phyloP scores from a whole-genome alignment of 257 asterid species.

The Rubia yunnanensis region DNA sequence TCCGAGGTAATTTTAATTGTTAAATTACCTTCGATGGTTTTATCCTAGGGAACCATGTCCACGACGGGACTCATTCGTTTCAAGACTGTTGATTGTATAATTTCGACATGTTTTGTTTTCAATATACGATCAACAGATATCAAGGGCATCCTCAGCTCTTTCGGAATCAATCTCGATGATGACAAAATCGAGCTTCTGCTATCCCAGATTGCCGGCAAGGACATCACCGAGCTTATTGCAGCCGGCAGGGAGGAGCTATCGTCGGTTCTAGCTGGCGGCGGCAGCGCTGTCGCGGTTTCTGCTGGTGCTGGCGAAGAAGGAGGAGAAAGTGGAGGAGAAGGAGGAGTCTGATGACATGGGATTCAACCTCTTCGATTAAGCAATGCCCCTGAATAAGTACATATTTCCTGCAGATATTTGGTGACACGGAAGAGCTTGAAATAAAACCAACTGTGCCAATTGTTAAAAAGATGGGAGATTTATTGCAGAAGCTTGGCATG shows the following conservation, averaged over 20 bases:
- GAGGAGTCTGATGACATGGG: background rate
- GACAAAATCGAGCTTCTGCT: background rate
- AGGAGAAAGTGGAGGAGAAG: background rate
- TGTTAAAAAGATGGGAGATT: conserved; percentile 70
- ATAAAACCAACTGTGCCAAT: conserved; percentile 49
- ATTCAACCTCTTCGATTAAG: background rate
- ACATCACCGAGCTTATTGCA: background rate
- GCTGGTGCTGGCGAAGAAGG: background rate
- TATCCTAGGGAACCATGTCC: no score
- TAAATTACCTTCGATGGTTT: no score
- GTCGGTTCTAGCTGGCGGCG: background rate
- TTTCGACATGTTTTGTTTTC: no score
- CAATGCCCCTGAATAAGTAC: background rate
- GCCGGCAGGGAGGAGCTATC: background rate
- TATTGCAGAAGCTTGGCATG: conserved; percentile 64
- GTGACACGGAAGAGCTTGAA: conserved; percentile 96
- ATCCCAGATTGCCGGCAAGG: background rate
- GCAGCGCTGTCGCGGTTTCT: background rate
- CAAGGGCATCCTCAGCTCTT: background rate
- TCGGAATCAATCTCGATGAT: background rate
- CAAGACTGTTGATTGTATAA: no score
- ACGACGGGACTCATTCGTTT: no score
- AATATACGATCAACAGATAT: no score
- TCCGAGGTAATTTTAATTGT: no score
- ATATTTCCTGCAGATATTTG: conserved; percentile 51